A percentile compares a stretch with the other conserved stretches of the same genome.
phyloP scores from a whole-genome alignment of 179 eudicot genomes.

The Pouteria campechiana region DNA sequence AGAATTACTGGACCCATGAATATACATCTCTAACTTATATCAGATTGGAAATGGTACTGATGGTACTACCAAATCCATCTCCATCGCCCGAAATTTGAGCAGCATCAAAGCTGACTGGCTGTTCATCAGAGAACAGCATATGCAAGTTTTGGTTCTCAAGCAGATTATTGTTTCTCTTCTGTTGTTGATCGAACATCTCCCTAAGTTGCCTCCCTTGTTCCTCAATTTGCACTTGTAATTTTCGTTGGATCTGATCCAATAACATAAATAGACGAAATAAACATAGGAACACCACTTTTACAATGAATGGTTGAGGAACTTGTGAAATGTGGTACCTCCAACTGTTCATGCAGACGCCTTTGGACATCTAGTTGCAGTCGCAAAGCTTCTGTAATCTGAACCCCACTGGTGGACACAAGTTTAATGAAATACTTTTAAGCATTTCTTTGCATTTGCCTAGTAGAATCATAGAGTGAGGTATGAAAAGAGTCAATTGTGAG shows the following conservation, averaged over 20 bases:
- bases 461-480: neutral
- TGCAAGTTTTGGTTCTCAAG: slow-evolving; percentile 17
- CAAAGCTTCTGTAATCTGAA: slow-evolving; percentile 67
- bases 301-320: neutral
- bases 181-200: slow-evolving; percentile 72
- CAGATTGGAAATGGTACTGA: slow-evolving; percentile 23
- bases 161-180: slow-evolving; percentile 19
- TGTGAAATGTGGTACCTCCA: slow-evolving; percentile 40
- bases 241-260: slow-evolving; percentile 48
- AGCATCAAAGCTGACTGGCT: slow-evolving; percentile 20
- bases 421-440: too few relatives aligned
- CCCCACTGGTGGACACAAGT: slow-evolving; percentile 28
- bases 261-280: neutral
- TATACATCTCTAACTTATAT: slow-evolving; percentile 41
- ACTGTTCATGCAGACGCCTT: slow-evolving; percentile 75
- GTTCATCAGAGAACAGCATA: slow-evolving; percentile 11
- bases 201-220: slow-evolving; percentile 76
- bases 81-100: slow-evolving; percentile 11
- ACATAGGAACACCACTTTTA: too few relatives aligned
- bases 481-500: neutral
- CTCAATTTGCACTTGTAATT: slow-evolving; percentile 68
- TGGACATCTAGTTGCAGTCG: slow-evolving; percentile 82
- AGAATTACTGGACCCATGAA: too few relatives aligned
- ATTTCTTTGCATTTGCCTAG: too few relatives aligned
- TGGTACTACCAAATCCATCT: slow-evolving; percentile 22